Conservation (phyloP, 78 protist genomes). For the slime mould (Dictyostelium discoideum) region dicty_2.7 NC_007089.4:2190501-2191000, state of each 20-base stretch:
- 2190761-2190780: no score
- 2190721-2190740: neutral
- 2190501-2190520: conserved; percentile 12
- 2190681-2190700: neutral
- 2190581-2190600: neutral
- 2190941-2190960: neutral
- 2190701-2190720: neutral
- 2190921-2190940: neutral
- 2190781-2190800: neutral
- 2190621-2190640: neutral
- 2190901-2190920: neutral
- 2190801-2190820: no score
- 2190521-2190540: conserved; percentile 13
- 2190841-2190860: conserved; percentile 17
- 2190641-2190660: no score
- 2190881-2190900: neutral
- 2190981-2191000: neutral
- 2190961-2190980: neutral
- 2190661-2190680: neutral
- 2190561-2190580: neutral
- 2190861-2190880: conserved; percentile 38
- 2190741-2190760: neutral
- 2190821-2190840: neutral
- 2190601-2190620: no score
- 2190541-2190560: conserved; percentile 15